phyloP scores from a whole-genome alignment of 164 flowering plant species.

The Macadamia integrifolia region DNA sequence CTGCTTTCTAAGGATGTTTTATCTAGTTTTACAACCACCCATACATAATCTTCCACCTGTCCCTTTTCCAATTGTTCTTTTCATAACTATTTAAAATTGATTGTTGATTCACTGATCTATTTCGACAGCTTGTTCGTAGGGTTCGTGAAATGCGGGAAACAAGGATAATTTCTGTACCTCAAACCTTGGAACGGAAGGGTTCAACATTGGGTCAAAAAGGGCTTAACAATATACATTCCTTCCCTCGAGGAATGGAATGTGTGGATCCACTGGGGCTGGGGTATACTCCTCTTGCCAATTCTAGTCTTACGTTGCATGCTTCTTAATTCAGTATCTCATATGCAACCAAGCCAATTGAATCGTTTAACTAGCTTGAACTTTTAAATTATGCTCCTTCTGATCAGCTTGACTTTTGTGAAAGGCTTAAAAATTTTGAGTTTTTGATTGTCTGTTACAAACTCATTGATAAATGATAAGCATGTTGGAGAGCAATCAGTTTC shows the following conservation, averaged over 20 bases:
- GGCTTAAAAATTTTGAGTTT: no score
- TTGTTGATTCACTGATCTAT: neutral
- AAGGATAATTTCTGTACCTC: constrained; percentile 45
- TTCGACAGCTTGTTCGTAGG: constrained; percentile 62
- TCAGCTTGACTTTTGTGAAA: no score
- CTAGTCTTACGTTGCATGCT: neutral
- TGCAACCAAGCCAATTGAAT: no score
- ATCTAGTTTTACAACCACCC: no score
- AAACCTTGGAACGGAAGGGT: constrained; percentile 42
- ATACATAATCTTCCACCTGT: neutral
- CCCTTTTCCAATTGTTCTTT: neutral
- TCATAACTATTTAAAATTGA: neutral
- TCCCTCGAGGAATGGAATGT: constrained; percentile 81
- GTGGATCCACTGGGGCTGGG: constrained; percentile 78
- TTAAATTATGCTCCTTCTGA: no score
- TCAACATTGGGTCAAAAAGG: constrained; percentile 35
- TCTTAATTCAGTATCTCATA: no score
- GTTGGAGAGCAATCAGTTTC: no score
- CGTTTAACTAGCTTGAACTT: no score
- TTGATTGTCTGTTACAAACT: no score
- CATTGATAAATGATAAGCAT: no score
- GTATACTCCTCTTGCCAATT: constrained; percentile 25
- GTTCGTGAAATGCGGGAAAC: constrained; percentile 82
- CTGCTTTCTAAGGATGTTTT: no score
- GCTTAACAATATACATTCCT: constrained; percentile 49